Base-by-base conservation (phyloP, 169 alveolate genomes). In the Plasmodium gallinaceum region DNA sequence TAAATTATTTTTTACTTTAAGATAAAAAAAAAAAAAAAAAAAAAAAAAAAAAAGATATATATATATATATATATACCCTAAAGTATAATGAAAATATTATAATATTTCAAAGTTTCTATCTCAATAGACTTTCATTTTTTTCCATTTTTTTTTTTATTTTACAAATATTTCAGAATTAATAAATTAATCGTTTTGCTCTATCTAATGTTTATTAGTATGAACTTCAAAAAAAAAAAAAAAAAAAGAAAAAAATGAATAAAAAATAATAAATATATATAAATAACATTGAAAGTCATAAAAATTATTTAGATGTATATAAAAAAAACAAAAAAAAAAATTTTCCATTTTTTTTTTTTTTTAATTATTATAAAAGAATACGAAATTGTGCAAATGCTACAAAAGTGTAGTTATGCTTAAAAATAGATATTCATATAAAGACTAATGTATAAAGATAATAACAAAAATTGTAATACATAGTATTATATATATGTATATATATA, bases 301-400 rank as follows among this genome's bases (percentile, higher is more conserved):
- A 43, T 22, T 43, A 7, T 0, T 0, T 16, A 18, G 0, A 18
- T 8, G 7, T 16, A 58, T 4, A 58, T 1, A 58, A 58, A 2
- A 58, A 58, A 58, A 58, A 58, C 1, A 32, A 65, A n/a, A 26
- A 32, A 32, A 32, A 32, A 32, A n/a, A n/a, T n/a, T n/a, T n/a
- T n/a, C n/a, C n/a, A n/a, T n/a, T 32, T 14, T 70, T 32, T 70
- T 70, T 70, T 70, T 48, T 45, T 48, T 45, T 70, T 18, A n/a
- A 16, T 52, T 18, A 51, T 39, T 20, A 70, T 20, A 18, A 18
- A 0, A 43, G 22, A 24, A 16, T 42, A 7, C 70, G 6, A 18
- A n/a, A 6, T 32, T 61, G 26, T 62, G 37, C 71, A 62, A 20
- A 45, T 9, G 45, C 71, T 62, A 2, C 20, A 62, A 32, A 45